These are phyloP conservation scores for Penicillium taxi DNA, from an alignment of 495 filamentous ascomycete species.

Conservation along the genomic window DNA sequence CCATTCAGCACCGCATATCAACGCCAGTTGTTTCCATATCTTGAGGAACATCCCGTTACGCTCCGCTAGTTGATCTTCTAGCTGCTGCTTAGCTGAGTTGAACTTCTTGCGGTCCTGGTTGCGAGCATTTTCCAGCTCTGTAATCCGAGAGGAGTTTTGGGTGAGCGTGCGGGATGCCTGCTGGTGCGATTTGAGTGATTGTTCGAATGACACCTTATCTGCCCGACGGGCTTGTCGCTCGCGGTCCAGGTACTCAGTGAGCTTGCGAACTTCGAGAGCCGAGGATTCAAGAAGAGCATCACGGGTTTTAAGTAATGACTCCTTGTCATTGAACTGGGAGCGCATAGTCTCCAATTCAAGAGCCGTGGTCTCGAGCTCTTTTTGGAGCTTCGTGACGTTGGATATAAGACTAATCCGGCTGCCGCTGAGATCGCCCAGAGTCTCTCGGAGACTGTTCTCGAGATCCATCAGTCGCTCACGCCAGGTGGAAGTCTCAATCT, in stretches of 20 bases:
- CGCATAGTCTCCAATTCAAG: slow-evolving; percentile 73
- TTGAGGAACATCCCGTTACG: slow-evolving; percentile 79
- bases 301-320: slow-evolving; percentile 81
- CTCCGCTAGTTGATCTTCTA: slow-evolving; percentile 79
- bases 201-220: slow-evolving; percentile 79
- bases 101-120: slow-evolving; percentile 68
- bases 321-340: slow-evolving; percentile 72
- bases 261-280: slow-evolving; percentile 73
- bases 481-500: slow-evolving; percentile 82
- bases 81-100: slow-evolving; percentile 62
- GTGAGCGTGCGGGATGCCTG: slow-evolving; percentile 73
- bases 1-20: slow-evolving; percentile 88
- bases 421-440: slow-evolving; percentile 75
- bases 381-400: slow-evolving; percentile 80
- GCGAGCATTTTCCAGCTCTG: slow-evolving; percentile 71
- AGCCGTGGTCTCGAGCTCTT: slow-evolving; percentile 73
- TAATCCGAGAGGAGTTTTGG: slow-evolving; percentile 72
- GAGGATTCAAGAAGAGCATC: slow-evolving; percentile 84
- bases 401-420: slow-evolving; percentile 80
- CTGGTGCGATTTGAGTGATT: slow-evolving; percentile 76
- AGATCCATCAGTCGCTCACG: slow-evolving; percentile 83
- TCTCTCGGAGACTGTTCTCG: slow-evolving; percentile 78
- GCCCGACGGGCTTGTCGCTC: slow-evolving; percentile 77
- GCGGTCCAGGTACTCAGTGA: slow-evolving; percentile 84
- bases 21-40: slow-evolving; percentile 79